Base-by-base conservation (phyloP, 306 rosid species). In the Castanea crenata region DNA sequence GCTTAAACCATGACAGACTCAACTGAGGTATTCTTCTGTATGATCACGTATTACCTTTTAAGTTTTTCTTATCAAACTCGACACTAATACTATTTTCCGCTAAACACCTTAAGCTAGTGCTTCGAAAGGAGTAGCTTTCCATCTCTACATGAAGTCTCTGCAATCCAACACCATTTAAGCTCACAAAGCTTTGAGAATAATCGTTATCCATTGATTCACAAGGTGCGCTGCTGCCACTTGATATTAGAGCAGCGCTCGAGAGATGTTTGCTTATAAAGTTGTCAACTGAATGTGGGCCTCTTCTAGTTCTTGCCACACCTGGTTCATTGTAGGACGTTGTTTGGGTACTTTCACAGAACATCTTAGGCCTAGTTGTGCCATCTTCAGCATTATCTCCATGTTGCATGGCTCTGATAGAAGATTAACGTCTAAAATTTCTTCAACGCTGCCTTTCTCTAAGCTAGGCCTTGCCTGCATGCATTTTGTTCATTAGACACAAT, bases 381-480 rank as follows among this genome's bases (percentile, higher is more conserved):
- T 88, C 78, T 89, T 87, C 59, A 88, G 80, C 97, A 92, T 84
- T 83, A 88, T 86, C 59, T 90, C 83, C 84, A 79, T 83, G 79
- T 90, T 88, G 83, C 97, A 94, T 61, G 87, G 82, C 84, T 88
- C 89, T 68, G 82, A 69, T 56, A 89, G 85, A 61, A 92, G 89
- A 87, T 81, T 84, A 75, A 84, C 97, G 77, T 94, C 98, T 69
- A 94, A 69, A 14, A 94, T 86, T 74, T 92, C 96, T 77, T 86
- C 97, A 76, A 94, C 81, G 12, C 56, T 70, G 4, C 87, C 94
- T 55, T 61, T 74, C 83, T 92, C 97, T 77, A 94, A 44, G 84
- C 97, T 86, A 34, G 97, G 93, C 75, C 91, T 87, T 78, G 94
- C 93, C 98, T 93, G 83, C 85, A 88, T 75, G 83, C 85, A 88